A percentile compares a stretch with the other conserved stretches of the same genome.
These are phyloP conservation scores for Discostella stelligera DNA, from an alignment of 352 stramenopile genomes.

Conservation along the genomic window DNA sequence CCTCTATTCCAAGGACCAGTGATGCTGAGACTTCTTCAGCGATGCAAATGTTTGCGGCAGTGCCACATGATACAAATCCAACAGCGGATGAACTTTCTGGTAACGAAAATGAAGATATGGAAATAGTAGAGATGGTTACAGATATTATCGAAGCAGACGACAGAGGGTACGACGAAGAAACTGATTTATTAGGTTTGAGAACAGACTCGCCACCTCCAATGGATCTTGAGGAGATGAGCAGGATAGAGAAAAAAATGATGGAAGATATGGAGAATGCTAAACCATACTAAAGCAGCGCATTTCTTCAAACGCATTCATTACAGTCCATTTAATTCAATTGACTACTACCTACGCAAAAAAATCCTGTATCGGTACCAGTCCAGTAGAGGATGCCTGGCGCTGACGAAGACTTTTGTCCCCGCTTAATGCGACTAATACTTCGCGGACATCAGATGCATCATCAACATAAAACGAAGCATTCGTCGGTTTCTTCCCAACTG, in stretches of 20 bases:
- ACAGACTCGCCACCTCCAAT: conserved; percentile 40
- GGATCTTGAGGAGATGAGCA: conserved; percentile 41
- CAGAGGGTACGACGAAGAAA: conserved; percentile 43
- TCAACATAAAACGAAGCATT: conserved; percentile 76
- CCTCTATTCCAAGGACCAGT: not conserved
- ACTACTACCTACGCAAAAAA: conserved; percentile 35
- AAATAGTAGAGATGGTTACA: not conserved
- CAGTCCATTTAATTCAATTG: not conserved
- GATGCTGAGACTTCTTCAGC: not conserved
- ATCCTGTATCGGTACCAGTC: conserved; percentile 8
- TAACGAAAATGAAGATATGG: conserved; percentile 3
- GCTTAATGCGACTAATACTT: conserved; percentile 60
- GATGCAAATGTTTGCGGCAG: not conserved
- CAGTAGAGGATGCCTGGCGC: conserved; percentile 3
- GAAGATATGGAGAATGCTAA: conserved; percentile 46
- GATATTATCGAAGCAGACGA: conserved; percentile 14
- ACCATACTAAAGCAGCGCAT: conserved; percentile 7
- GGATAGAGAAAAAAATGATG: conserved; percentile 32
- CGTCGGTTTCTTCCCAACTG: conserved; percentile 78
- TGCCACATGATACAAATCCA: not conserved
- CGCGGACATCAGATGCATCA: conserved; percentile 65
- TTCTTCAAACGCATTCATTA: not conserved
- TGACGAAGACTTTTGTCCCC: conserved; percentile 35
- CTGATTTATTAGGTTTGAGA: conserved; percentile 38
- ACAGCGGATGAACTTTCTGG: not conserved